Conservation (phyloP, 1,284 basidiomycete genomes). For the Ganoderma sinense region DNA sequence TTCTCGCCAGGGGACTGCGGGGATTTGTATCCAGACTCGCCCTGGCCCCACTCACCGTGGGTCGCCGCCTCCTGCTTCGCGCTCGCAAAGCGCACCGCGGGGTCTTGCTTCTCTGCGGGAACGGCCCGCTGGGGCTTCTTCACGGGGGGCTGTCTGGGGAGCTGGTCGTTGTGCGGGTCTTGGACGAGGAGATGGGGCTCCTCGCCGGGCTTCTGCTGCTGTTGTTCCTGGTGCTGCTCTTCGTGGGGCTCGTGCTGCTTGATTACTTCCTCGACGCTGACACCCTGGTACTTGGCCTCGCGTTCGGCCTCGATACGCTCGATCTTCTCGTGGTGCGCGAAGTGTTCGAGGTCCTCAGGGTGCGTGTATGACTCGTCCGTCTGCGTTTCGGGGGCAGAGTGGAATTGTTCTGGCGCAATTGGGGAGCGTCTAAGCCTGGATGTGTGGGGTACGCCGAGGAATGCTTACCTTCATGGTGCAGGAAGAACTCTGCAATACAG, state of each 20-base stretch:
- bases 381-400: constrained; percentile 96
- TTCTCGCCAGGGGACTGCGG: constrained; percentile 74
- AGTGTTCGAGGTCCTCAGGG: constrained; percentile 91
- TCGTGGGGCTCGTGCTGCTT: constrained; percentile 52
- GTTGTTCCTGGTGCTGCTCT: constrained; percentile 27
- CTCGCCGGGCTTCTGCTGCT: constrained; percentile 16
- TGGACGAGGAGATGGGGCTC: constrained; percentile 38
- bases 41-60: constrained; percentile 76
- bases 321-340: constrained; percentile 88
- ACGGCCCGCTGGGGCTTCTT: constrained; percentile 63
- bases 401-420: constrained; percentile 75
- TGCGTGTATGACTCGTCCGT: constrained; percentile 95
- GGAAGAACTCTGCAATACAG: constrained; percentile 74
- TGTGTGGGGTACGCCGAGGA: constrained; percentile 1
- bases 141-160: constrained; percentile 36
- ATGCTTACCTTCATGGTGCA: constrained; percentile 87
- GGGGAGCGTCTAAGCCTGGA: background rate
- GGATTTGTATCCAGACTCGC: constrained; percentile 77
- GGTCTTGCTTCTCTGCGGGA: constrained; percentile 73
- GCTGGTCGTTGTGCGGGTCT: constrained; percentile 31
- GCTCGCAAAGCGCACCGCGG: constrained; percentile 62
- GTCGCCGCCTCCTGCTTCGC: constrained; percentile 60
- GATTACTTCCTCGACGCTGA: constrained; percentile 75
- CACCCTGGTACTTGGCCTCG: constrained; percentile 84
- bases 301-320: constrained; percentile 87